Percentiles rank a stretch among this genome's conserved stretches.
These are phyloP conservation scores for Candida cerambycidarum DNA, from an alignment of 805 yeast genomes.

Conservation along the genomic window DNA sequence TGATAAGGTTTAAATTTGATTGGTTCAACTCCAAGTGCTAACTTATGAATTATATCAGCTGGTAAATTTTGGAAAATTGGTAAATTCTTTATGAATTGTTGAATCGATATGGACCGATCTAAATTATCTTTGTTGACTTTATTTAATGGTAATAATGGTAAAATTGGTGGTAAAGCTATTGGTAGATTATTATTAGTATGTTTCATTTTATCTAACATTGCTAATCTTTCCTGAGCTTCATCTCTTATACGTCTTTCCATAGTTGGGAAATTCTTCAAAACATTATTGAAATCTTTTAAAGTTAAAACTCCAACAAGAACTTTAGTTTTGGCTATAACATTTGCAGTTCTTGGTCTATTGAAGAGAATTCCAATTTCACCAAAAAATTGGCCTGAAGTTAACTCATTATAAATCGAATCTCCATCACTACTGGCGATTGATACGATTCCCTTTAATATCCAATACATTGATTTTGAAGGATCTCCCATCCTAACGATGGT, in stretches of 20 bases:
- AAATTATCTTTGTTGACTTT: slow-evolving; percentile 29
- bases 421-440: slow-evolving; percentile 78
- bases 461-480: slow-evolving; percentile 73
- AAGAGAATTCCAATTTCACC: slow-evolving; percentile 80
- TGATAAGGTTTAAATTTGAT: slow-evolving; percentile 54
- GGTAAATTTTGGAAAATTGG: slow-evolving; percentile 63
- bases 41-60: slow-evolving; percentile 55
- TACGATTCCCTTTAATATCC: slow-evolving; percentile 75
- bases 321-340: slow-evolving; percentile 67
- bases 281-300: slow-evolving; percentile 57
- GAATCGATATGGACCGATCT: slow-evolving; percentile 55
- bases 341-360: slow-evolving; percentile 76
- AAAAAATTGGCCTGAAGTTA: slow-evolving; percentile 67
- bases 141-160: slow-evolving; percentile 1
- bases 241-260: slow-evolving; percentile 70
- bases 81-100: slow-evolving; percentile 56
- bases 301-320: slow-evolving; percentile 70
- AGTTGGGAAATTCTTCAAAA: slow-evolving; percentile 60
- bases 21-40: slow-evolving; percentile 66
- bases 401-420: slow-evolving; percentile 69
- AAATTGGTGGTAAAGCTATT: slow-evolving; percentile 17
- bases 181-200: slow-evolving; percentile 27
- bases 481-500: slow-evolving; percentile 71
- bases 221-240: slow-evolving; percentile 76
- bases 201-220: slow-evolving; percentile 62